Base-by-base conservation (phyloP, 2,329 filamentous ascomycete genomes). In the Botrytis pseudocinerea region DNA sequence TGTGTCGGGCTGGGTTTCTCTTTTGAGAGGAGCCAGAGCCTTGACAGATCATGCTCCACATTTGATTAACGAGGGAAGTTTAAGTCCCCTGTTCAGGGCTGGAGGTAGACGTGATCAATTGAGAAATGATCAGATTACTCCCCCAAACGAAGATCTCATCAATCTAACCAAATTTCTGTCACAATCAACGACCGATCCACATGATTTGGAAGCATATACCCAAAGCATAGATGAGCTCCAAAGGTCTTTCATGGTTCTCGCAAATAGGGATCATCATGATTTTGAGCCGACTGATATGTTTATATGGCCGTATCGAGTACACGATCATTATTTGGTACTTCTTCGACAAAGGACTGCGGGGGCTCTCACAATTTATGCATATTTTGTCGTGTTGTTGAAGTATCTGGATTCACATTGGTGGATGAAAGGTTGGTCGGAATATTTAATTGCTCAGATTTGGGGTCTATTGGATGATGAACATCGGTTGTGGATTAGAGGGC, bases 201-300 rank as follows among this genome's bases (percentile, higher is more conserved):
- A 64, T 2, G 76, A 77, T 25, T 68, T 79, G 14, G 69, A 69
- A 2, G 78, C 80, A 1, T 84, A 83, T 75, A 70, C 76, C 1
- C 72, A 76, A 5, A 81, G 82, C 1, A 78, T 83, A 12, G 76
- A 81, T 32, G 79, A 82, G 60, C 78, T 84, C 10, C 80, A 82
- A 32, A 78, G 78, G 63, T 79, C 80, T 1, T 80, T 82, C 68
- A 76, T 77, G 0, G 75, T 78, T 25, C 74, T 79, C 46, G 77
- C 75, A 28, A 75, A 71, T 8, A 32, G 71, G 62, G 60, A 71
- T 66, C 74, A 73, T 61, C 25, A 71, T 44, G 54, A 74, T 48
- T 77, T 81, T 20, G 83, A 85, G 66, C 77, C 81, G 35, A 78
- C 80, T 2, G 83, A 85, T 71, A 78, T 83, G 2, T 84, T 84